These are phyloP conservation scores for Phellopilus nigrolimitatus DNA, from an alignment of 1,284 basidiomycete species.

Conservation along the genomic window DNA sequence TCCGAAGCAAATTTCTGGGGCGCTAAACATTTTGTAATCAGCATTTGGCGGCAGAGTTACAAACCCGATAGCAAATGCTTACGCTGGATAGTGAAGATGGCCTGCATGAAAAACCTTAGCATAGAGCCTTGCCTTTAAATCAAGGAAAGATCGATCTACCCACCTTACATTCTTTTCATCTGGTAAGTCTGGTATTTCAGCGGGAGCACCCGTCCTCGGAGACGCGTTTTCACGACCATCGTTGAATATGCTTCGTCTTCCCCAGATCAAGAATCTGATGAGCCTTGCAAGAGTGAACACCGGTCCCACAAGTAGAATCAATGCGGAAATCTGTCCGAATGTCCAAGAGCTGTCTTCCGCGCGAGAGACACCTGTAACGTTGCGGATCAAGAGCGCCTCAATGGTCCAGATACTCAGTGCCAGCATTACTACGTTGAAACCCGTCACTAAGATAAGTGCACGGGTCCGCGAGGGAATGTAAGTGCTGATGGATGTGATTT, in stretches of 20 bases:
- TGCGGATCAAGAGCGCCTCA: conserved; percentile 12
- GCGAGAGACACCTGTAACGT: conserved; percentile 3
- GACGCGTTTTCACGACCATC: not conserved
- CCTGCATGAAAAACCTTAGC: too few species aligned
- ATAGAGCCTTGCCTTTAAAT: too few species aligned
- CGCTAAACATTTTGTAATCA: too few species aligned
- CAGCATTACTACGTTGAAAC: conserved; percentile 15
- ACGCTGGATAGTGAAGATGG: too few species aligned
- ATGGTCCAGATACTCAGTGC: conserved; percentile 18
- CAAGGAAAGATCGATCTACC: too few species aligned
- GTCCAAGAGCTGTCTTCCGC: conserved; percentile 16
- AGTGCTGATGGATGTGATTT: not conserved
- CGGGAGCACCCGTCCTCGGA: not conserved
- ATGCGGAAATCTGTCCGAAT: conserved; percentile 18
- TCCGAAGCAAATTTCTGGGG: too few species aligned
- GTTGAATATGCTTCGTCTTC: not conserved
- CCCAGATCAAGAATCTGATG: conserved; percentile 2
- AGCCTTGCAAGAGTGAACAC: conserved; percentile 14
- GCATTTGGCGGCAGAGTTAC: too few species aligned
- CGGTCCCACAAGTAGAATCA: conserved; percentile 16
- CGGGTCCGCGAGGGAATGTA: conserved; percentile 1
- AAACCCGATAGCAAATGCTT: too few species aligned
- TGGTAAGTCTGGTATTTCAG: not conserved
- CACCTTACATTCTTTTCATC: not conserved
- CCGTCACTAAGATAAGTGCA: conserved; percentile 12